Base-by-base conservation (phyloP, 108 stramenopile genomes). In the Hondaea fermentalgiana region DNA sequence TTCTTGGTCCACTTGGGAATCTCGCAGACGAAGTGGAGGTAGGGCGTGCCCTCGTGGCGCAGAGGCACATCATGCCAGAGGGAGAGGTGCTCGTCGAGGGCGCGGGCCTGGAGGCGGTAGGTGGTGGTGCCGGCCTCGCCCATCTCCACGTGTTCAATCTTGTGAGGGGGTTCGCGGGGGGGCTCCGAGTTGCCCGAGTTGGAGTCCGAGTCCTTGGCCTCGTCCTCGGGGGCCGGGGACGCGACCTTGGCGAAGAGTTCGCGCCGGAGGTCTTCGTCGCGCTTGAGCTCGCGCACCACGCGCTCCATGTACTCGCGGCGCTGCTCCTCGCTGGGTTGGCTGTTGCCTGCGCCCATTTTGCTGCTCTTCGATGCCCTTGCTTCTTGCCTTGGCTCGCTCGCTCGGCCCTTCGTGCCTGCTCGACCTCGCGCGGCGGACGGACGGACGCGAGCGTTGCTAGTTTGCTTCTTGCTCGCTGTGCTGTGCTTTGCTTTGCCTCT, bases 1-100 rank as follows among this genome's bases (percentile, higher is more conserved):
- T 97, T 97, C 89, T 97, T 94, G 21, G 97, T 96, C 90, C 96
- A 98, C 89, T 97, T 97, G 72, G 97, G 97, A 91, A 98, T 98
- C 92, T 98, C 98, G 87, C 97, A 97, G 29, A 98, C 96, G 89
- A 97, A 98, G 92, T 97, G 97, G 49, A 95, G 91, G 89, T 94
- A 95, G 29, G 92, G 93, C 17, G 97, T 96, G 45, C 91, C 89
- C 8, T 92, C 60, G 42, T 96, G 95, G 29, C 91, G 89, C 28
- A 97, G 90, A 59, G 93, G 95, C 45, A 97, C 93, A 89, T 97
- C 97, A 92, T 97, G 96, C 97, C 97, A 97, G 19, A 96, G 93
- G 57, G 95, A 95, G 87, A 97, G 93, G 16, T 92, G 91, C 59
- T 91, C 83, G 25, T 92, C 88, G 45, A 92, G 91, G 72, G 93